Percentiles rank a stretch among this genome's conserved stretches.
Conservation (phyloP, 306 rosid species). For the Rosa chinensis region DNA sequence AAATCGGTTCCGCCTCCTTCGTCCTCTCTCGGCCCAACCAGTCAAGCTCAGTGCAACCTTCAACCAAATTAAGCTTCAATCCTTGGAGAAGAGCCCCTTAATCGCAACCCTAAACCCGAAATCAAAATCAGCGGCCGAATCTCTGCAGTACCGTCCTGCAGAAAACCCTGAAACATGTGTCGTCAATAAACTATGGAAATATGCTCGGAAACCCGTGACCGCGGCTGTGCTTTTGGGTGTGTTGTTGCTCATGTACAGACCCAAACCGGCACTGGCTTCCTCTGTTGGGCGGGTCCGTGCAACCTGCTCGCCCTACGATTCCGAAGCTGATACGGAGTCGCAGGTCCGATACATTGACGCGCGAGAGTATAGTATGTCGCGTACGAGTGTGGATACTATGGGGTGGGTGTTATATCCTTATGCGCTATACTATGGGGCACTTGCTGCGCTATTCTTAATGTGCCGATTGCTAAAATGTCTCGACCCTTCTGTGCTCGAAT, state of each 20-base stretch:
- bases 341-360: not conserved
- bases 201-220: not conserved
- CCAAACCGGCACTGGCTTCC: not conserved
- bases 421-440: not conserved
- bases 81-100: not conserved
- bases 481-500: not conserved
- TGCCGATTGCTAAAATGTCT: not conserved
- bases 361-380: not conserved
- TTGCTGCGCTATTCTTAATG: not conserved
- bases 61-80: not conserved
- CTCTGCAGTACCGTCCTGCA: no score
- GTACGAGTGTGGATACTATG: not conserved
- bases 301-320: not conserved
- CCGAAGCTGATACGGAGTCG: not conserved
- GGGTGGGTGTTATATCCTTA: not conserved
- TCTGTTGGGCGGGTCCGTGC: not conserved
- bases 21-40: not conserved
- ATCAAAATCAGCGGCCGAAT: not conserved
- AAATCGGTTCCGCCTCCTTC: not conserved
- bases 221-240: not conserved
- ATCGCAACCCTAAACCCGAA: not conserved
- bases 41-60: not conserved
- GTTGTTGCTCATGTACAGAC: not conserved
- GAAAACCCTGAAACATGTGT: no score
- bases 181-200: not conserved